Percentiles rank a stretch among this genome's conserved stretches.
phyloP scores from a whole-genome alignment of 768 basidiomycete genomes.

The Mycena rebaudengoi region DNA sequence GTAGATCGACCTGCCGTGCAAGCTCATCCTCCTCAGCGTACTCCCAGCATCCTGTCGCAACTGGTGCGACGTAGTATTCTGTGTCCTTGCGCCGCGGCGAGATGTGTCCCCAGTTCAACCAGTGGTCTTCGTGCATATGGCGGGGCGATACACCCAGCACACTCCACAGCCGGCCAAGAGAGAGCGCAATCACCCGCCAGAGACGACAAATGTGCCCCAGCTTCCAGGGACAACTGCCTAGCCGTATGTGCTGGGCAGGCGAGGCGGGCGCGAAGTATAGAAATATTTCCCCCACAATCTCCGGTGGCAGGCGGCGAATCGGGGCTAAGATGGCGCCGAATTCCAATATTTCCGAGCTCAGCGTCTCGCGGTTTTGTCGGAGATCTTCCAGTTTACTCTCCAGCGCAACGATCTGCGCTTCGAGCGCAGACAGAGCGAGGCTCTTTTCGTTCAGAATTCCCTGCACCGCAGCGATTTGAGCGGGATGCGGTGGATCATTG shows the following conservation, averaged over 20 bases:
- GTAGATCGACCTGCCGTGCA: no score
- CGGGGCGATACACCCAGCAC: no score
- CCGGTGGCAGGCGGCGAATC: neutral
- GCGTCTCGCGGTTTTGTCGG: neutral
- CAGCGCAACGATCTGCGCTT: neutral
- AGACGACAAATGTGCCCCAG: constrained; percentile 9
- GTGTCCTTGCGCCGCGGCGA: no score
- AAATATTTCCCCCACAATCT: constrained; percentile 8
- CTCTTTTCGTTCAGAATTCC: neutral
- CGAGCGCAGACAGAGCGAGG: neutral
- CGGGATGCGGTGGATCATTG: neutral
- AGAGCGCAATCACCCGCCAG: constrained; percentile 7
- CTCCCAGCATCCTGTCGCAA: no score
- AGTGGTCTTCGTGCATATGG: no score
- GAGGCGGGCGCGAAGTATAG: constrained; percentile 2
- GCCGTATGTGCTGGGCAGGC: neutral
- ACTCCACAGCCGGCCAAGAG: constrained; percentile 5
- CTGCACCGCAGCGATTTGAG: neutral
- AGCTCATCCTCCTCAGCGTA: no score
- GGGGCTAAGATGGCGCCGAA: neutral
- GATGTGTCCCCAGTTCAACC: no score
- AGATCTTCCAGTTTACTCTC: neutral
- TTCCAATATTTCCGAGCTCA: neutral
- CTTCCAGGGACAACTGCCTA: neutral
- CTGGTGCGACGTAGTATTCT: no score